phyloP scores from a whole-genome alignment of 2,329 filamentous ascomycete genomes.

The Ascochyta clinopodiicola region DNA sequence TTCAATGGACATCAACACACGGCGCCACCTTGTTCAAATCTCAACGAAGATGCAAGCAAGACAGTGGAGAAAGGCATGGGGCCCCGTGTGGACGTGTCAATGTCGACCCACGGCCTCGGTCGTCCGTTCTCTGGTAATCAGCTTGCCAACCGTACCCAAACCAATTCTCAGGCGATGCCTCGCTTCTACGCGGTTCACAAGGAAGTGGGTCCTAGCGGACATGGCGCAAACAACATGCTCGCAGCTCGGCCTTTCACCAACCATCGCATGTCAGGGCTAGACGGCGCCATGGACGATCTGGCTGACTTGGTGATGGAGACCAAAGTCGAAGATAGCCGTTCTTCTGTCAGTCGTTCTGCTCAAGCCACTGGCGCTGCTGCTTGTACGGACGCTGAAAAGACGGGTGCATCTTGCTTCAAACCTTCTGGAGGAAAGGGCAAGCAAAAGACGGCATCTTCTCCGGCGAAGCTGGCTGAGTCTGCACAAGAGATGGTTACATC shows the following conservation, averaged over 20 bases:
- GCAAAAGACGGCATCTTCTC: slow-evolving; percentile 37
- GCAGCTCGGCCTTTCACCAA: slow-evolving; percentile 30
- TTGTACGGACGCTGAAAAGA: slow-evolving; percentile 26
- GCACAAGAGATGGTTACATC: slow-evolving; percentile 23
- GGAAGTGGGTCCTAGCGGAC: slow-evolving; percentile 23
- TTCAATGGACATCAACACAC: slow-evolving; percentile 15
- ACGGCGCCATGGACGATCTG: slow-evolving; percentile 50
- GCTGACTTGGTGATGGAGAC: slow-evolving; percentile 37
- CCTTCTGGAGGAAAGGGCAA: slow-evolving; percentile 39
- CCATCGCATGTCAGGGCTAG: slow-evolving; percentile 42
- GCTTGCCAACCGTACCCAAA: slow-evolving; percentile 28
- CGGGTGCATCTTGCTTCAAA: slow-evolving; percentile 42
- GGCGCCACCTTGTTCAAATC: slow-evolving; percentile 6
- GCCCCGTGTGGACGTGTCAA: slow-evolving; percentile 16
- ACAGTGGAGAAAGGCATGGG: slow-evolving; percentile 27
- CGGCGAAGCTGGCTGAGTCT: slow-evolving; percentile 25
- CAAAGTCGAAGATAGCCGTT: slow-evolving; percentile 19
- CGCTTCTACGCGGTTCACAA: slow-evolving; percentile 34
- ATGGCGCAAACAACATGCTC: slow-evolving; percentile 13
- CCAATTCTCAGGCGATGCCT: slow-evolving; percentile 33
- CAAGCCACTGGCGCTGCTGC: slow-evolving; percentile 1
- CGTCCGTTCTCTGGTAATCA: slow-evolving; percentile 38
- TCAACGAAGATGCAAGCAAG: slow-evolving; percentile 22
- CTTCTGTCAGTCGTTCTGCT: slow-evolving; percentile 10
- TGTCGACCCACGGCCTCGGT: slow-evolving; percentile 16